Conservation (phyloP, 1,139 yeast species). For the Scheffersomyces lignicola region DNA sequence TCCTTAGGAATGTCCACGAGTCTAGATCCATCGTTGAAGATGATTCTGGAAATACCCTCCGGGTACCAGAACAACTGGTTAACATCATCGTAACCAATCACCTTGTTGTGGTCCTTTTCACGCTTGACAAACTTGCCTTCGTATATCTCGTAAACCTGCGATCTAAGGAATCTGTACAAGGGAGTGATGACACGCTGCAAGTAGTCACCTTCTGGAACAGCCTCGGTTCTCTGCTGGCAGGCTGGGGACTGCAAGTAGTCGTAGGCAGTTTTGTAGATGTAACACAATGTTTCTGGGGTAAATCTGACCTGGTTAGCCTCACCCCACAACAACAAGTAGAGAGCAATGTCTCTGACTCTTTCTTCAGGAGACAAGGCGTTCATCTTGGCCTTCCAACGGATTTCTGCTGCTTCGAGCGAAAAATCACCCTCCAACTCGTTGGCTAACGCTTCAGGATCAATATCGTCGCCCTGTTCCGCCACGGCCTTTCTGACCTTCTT, state of each 20-base stretch:
- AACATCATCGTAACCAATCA: slow-evolving; percentile 97
- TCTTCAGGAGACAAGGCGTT: slow-evolving; percentile 56
- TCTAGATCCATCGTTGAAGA: slow-evolving; percentile 87
- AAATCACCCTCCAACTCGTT: slow-evolving; percentile 88
- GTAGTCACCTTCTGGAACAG: slow-evolving; percentile 95
- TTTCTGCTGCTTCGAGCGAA: slow-evolving; percentile 53
- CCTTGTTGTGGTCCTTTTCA: slow-evolving; percentile 91
- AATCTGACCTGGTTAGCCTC: slow-evolving; percentile 98
- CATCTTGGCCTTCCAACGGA: slow-evolving; percentile 54
- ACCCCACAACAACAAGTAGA: slow-evolving; percentile 94
- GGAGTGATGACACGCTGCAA: slow-evolving; percentile 92
- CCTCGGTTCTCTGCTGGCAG: slow-evolving; percentile 87
- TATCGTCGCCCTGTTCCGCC: slow-evolving; percentile 49
- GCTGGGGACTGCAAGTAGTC: slow-evolving; percentile 87
- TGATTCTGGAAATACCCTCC: slow-evolving; percentile 93
- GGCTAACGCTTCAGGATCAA: slow-evolving; percentile 48
- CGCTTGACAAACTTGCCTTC: slow-evolving; percentile 97
- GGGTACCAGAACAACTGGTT: slow-evolving; percentile 99
- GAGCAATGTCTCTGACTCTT: slow-evolving; percentile 86
- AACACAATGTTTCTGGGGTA: slow-evolving; percentile 90
- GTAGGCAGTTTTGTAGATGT: slow-evolving; percentile 87
- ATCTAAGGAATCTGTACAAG: slow-evolving; percentile 82
- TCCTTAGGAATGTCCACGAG: slow-evolving; percentile 86
- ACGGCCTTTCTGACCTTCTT: slow-evolving; percentile 65
- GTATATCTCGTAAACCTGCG: slow-evolving; percentile 91